These are phyloP conservation scores for Oryza punctata DNA, from an alignment of 176 grass and related monocot genomes.

Conservation along the genomic window DNA sequence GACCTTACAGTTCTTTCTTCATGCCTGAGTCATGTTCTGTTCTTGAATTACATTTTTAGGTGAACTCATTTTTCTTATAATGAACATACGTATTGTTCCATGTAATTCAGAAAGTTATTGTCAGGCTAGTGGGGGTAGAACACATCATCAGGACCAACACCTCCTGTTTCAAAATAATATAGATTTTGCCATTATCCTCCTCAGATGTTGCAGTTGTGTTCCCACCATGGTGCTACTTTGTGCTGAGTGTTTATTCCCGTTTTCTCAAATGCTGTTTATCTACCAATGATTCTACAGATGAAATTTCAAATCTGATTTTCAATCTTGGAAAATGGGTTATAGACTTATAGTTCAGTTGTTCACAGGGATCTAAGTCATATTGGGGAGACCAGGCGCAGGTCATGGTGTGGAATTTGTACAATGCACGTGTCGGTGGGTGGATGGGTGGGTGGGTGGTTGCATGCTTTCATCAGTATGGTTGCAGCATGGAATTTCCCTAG, in stretches of 20 bases:
- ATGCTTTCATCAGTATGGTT: not conserved
- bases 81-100: not conserved
- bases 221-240: not conserved
- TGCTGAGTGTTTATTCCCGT: not conserved
- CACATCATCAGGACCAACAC: not conserved
- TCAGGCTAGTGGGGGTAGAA: not conserved
- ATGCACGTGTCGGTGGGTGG: not conserved
- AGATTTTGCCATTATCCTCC: not conserved
- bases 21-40: constrained; percentile 24
- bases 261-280: not conserved
- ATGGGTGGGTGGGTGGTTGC: not conserved
- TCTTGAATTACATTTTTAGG: constrained; percentile 26
- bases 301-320: not conserved
- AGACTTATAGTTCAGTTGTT: not conserved
- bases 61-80: not conserved
- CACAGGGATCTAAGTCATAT: not conserved
- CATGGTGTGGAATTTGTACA: not conserved
- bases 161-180: not conserved
- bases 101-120: not conserved
- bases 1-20: constrained; percentile 30
- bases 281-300: not conserved
- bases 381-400: not conserved
- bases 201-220: constrained; percentile 21
- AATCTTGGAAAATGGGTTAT: not conserved
- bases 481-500: not conserved